Evolutionary conservation across 2,329 filamentous ascomycete species (phyloP), one percentile per base, ranked within the genome.

Genomic region (Colletotrichum viniferum): DNA sequence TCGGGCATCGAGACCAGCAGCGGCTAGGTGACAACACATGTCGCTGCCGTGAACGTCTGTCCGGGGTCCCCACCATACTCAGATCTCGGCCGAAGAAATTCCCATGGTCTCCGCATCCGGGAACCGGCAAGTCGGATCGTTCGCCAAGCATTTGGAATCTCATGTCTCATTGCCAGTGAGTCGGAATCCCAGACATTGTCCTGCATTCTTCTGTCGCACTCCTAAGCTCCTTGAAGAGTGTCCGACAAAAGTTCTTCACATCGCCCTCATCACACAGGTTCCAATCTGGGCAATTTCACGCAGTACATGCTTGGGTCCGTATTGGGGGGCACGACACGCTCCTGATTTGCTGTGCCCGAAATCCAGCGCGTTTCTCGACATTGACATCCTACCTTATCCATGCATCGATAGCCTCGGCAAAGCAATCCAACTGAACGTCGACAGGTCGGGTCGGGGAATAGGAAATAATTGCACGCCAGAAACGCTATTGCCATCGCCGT

Each of bases 221-320:
- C 43, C 43, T 21, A 52, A 21, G 10, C 43, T 52, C 4, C n/a
- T 52, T 52, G 4, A 13, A 52, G 43, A 52, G 43, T 3, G 2
- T 52, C 5, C 12, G 43, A 52, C 43, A 52, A 52, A 52, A 13
- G 43, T 52, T 52, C n/a, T 52, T 24, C n/a, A 52, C 1, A 52
- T 7, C 0, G 43, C 10, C 10, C 43, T 21, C 6, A 13, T 52
- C n/a, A 21, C n/a, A 7, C 0, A 52, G 2, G 0, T 52, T 52
- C n/a, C 43, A 13, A 52, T 24, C n/a, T 52, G 1, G 43, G 6
- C 10, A 4, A 13, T 52, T 13, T 21, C 0, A 52, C n/a, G 43
- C 43, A 52, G n/a, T 1, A n/a, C 43, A 48, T 48, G 18, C 43
- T 21, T 10, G 10, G n/a, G n/a, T 1, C 12, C 10, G 5, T 48